These are phyloP conservation scores for Sclerotinia sclerotiorum DNA, from an alignment of 2,329 filamentous ascomycete species.

Conservation along the genomic window DNA sequence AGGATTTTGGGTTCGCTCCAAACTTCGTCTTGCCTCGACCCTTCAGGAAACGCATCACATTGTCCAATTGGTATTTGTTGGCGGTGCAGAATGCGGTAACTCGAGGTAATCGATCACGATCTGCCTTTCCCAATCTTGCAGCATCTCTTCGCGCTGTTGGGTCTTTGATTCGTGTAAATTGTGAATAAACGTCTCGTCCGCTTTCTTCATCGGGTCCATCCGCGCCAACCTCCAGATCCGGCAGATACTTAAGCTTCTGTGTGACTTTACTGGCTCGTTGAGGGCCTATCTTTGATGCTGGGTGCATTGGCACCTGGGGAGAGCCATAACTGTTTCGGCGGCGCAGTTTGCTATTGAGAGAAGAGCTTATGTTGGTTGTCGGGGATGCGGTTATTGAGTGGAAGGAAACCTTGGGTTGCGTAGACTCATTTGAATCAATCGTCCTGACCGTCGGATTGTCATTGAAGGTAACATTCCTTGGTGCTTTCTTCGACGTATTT, in stretches of 20 bases:
- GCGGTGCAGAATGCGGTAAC: constrained; percentile 98
- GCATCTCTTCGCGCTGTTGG: constrained; percentile 90
- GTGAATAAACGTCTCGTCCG: constrained; percentile 92
- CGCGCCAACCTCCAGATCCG: constrained; percentile 80
- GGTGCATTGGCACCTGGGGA: constrained; percentile 39
- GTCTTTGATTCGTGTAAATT: constrained; percentile 97
- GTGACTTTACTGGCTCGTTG: constrained; percentile 94
- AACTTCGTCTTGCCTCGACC: constrained; percentile 68
- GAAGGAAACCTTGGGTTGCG: neutral
- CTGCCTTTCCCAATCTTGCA: constrained; percentile 87
- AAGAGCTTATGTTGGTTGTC: constrained; percentile 60
- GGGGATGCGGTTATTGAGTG: constrained; percentile 37
- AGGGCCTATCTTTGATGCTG: constrained; percentile 75
- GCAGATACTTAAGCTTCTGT: constrained; percentile 95
- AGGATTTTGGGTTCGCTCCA: constrained; percentile 83
- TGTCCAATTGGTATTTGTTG: constrained; percentile 86
- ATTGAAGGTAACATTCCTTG: constrained; percentile 73
- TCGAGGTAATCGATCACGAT: constrained; percentile 79
- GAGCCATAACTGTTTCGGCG: constrained; percentile 78
- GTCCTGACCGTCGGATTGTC: constrained; percentile 64
- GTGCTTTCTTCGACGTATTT: constrained; percentile 11
- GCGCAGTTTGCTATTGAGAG: constrained; percentile 83
- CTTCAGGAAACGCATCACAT: constrained; percentile 87
- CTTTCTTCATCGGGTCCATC: constrained; percentile 83
- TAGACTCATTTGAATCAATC: constrained; percentile 46